phyloP scores from a whole-genome alignment of 2,329 filamentous ascomycete genomes.

The Phaeosphaeria sp. region DNA sequence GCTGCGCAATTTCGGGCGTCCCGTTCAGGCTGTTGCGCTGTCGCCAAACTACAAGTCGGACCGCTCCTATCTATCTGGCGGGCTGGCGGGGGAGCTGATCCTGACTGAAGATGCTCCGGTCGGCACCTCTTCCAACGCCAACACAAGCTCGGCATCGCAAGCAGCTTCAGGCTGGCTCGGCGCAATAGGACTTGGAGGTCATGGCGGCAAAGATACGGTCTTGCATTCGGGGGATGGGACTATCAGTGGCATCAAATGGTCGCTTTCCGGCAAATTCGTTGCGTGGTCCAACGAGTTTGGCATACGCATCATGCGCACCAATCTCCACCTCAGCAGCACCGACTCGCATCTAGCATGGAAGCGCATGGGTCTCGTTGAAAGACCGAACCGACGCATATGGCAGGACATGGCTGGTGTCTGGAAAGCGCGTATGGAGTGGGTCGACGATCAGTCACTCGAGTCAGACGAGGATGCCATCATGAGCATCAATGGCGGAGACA shows the following conservation, averaged over 20 bases:
- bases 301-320: conserved; percentile 96
- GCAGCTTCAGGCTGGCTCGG: conserved; percentile 91
- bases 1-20: conserved; percentile 89
- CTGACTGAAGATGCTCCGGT: conserved; percentile 81
- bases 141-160: conserved; percentile 83
- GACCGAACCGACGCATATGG: conserved; percentile 86
- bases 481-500: conserved; percentile 43
- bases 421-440: conserved; percentile 92
- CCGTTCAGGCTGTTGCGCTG: conserved; percentile 89
- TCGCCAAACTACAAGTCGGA: conserved; percentile 95
- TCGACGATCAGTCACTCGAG: conserved; percentile 83
- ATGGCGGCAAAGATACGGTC: conserved; percentile 82
- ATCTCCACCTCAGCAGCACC: conserved; percentile 76
- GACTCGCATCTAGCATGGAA: conserved; percentile 91
- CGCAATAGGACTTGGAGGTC: conserved; percentile 79
- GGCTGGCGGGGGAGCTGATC: conserved; percentile 84
- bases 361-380: conserved; percentile 87
- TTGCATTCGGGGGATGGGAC: conserved; percentile 91
- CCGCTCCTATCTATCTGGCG: conserved; percentile 87
- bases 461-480: conserved; percentile 65
- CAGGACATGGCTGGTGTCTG: conserved; percentile 96
- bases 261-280: conserved; percentile 87
- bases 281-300: conserved; percentile 97
- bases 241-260: conserved; percentile 94
- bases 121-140: conserved; percentile 82